Evolutionary conservation across 169 alveolate genomes (phyloP).

Genomic region (Plasmodium vivax): DNA sequence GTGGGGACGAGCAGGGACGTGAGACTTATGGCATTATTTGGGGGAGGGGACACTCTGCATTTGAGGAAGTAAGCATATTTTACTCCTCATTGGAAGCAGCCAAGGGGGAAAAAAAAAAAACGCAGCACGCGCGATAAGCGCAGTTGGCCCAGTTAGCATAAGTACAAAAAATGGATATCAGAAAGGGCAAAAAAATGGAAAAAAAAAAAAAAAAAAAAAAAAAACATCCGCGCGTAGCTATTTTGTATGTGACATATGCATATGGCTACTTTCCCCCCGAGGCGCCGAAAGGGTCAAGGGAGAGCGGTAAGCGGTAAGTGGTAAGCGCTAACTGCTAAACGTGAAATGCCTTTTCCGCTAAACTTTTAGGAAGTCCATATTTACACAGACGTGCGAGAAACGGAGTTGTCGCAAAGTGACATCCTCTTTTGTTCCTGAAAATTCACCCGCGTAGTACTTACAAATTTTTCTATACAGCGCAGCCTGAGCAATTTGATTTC

Average conservation of each 20-base stretch:
- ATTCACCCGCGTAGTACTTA: background rate
- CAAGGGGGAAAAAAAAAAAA: background rate
- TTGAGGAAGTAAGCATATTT: background rate
- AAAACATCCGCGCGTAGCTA: background rate
- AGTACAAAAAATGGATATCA: background rate
- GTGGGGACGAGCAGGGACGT: background rate
- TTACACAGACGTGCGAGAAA: background rate
- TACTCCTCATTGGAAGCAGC: background rate
- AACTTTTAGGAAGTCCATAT: background rate
- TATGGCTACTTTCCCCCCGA: background rate
- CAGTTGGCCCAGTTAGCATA: background rate
- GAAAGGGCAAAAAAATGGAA: background rate
- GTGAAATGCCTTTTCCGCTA: background rate
- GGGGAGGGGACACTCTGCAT: background rate
- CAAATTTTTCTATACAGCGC: background rate
- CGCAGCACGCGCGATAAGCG: background rate
- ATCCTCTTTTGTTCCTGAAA: background rate
- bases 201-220: background rate
- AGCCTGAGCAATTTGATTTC: background rate
- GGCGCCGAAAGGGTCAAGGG: background rate
- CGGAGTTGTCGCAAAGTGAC: background rate
- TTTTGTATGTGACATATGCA: background rate
- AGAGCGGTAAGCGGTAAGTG: background rate
- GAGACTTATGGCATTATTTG: background rate
- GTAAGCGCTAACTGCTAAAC: background rate